Conservation (phyloP, 768 basidiomycete genomes). For the Termitomyces sp. region DNA sequence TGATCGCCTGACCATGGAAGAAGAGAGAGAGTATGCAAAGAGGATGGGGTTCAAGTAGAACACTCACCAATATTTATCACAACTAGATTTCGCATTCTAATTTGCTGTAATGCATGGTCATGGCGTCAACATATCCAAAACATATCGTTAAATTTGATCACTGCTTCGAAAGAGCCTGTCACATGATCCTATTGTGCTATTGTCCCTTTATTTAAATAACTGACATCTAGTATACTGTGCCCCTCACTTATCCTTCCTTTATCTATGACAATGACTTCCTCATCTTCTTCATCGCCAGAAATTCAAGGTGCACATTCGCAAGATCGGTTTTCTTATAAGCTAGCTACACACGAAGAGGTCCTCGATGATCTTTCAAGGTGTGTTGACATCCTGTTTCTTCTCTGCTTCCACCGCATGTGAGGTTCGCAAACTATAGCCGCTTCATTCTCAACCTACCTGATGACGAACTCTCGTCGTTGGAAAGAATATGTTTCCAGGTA, state of each 20-base stretch:
- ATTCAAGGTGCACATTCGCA: constrained; percentile 40
- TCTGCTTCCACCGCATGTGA: neutral
- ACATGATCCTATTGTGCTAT: constrained; percentile 9
- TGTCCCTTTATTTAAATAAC: no score
- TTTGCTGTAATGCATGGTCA: neutral
- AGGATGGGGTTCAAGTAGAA: constrained; percentile 81
- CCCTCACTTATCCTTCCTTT: constrained; percentile 20
- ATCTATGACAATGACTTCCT: constrained; percentile 58
- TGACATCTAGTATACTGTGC: no score
- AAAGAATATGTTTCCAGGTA: constrained; percentile 96
- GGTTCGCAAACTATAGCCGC: constrained; percentile 48
- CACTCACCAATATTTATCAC: neutral
- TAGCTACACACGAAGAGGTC: constrained; percentile 79
- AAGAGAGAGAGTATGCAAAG: constrained; percentile 83
- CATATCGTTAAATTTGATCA: no score
- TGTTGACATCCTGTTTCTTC: constrained; percentile 8
- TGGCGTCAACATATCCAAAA: no score
- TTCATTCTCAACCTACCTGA: constrained; percentile 96
- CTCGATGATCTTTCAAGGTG: constrained; percentile 90
- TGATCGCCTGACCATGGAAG: constrained; percentile 81
- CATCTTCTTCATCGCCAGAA: constrained; percentile 78
- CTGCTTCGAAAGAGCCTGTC: neutral
- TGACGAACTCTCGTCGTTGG: constrained; percentile 85
- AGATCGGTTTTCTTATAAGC: constrained; percentile 55
- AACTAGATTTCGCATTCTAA: neutral